Evolutionary conservation across 345 rosid species (phyloP).

Genomic region (Euphorbia tirucalli): DNA sequence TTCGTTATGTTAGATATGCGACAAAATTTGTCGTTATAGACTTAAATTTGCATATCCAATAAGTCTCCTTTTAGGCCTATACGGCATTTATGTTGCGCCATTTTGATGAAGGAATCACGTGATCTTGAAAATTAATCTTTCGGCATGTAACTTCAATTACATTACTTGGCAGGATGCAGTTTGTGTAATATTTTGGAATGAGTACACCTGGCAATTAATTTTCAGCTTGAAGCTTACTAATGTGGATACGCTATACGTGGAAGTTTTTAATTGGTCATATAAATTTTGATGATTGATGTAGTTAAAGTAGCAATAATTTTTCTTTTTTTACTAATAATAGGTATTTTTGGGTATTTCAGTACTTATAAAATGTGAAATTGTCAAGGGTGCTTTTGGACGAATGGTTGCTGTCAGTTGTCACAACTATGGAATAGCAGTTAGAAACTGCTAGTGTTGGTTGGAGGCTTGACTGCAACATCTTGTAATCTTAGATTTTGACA

Average conservation of each 20-base stretch:
- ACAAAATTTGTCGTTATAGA: background rate
- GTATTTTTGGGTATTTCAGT: background rate
- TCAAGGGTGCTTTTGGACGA: background rate
- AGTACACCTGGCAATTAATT: background rate
- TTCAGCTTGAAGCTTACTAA: background rate
- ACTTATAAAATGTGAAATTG: background rate
- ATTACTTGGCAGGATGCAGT: background rate
- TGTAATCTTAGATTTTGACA: background rate
- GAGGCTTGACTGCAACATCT: background rate
- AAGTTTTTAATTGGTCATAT: background rate
- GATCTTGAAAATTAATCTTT: background rate
- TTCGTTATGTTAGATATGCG: constrained; percentile 10
- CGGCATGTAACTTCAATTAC: background rate
- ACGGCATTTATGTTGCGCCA: background rate
- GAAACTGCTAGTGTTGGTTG: no score
- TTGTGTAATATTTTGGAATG: background rate
- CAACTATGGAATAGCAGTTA: no score
- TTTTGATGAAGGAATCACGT: background rate
- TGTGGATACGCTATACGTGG: background rate
- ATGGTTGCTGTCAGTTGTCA: no score
- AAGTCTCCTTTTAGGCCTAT: background rate
- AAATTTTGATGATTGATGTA: background rate
- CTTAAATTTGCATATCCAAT: background rate
- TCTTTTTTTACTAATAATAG: background rate
- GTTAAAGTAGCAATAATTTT: background rate